Evolutionary conservation across 208 protist genomes (phyloP), one percentile per base, ranked within the genome.

Genomic region (Trichomonas vaginalis): DNA sequence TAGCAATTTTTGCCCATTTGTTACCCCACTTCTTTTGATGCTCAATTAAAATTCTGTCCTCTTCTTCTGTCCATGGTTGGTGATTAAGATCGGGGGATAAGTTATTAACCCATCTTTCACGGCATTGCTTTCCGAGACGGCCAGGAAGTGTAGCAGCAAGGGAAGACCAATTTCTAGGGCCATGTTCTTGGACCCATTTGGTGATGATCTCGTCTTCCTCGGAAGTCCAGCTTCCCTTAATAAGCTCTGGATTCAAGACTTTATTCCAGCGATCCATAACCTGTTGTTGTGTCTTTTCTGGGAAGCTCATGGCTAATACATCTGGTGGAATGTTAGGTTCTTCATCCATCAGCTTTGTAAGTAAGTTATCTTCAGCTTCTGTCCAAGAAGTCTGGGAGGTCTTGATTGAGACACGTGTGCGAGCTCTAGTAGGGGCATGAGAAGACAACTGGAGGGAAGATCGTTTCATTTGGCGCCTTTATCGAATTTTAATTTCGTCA

Each of bases 11-110:
- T 14, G 86, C 86, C 86, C 86, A 92, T 47, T 92, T 92, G 17
- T 92, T 92, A 39, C 86, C 86, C 86, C 86, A 92, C 27, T 48
- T 56, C 17, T 92, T 92, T 32, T 92, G 86, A 47, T 92, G 37
- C 86, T 40, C 35, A 10, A 92, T 92, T 2, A 92, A 32, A 17
- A 92, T 92, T 92, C 51, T 35, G 37, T 92, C 86, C 35, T 92
- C 86, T 51, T 92, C 86, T 51, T 92, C 86, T 37, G 86, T 92
- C 86, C 86, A 92, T 15, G 86, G 86, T 27, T 92, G 42, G 17
- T 45, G 40, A 48, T 48, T 48, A n/a, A 92, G 46, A 21, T 92
- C 86, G 15, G 86, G 86, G 56, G 42, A 42, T 42, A 92, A 42
- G 6, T 42, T 48, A 51, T 92, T 92, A 9, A 92, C 45, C 86